Evolutionary conservation across 1,139 yeast genomes (phyloP).

Genomic region (Meyerozyma athensensis): DNA sequence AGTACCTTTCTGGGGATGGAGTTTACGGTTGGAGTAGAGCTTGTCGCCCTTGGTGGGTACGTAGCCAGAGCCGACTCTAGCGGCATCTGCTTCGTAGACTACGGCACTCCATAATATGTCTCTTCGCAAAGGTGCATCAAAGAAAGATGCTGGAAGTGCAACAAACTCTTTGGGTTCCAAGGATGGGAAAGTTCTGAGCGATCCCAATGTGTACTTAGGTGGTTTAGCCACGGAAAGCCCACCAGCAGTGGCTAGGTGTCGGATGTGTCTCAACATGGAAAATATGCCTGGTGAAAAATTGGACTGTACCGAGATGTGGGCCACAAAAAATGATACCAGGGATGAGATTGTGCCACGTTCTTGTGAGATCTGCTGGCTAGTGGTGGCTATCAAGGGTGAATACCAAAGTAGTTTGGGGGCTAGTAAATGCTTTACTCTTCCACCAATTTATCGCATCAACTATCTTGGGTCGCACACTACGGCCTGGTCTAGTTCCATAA

Average conservation of each 20-base stretch:
- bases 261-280: conserved; percentile 24
- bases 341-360: not conserved
- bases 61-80: conserved; percentile 84
- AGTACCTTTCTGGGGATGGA: conserved; percentile 86
- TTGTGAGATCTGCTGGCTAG: too few relatives aligned
- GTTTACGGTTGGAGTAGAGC: conserved; percentile 79
- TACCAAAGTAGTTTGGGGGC: too few relatives aligned
- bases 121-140: conserved; percentile 76
- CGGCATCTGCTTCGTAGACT: conserved; percentile 83
- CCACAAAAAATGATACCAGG: not conserved
- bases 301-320: not conserved
- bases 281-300: not conserved
- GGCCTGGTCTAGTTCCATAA: too few relatives aligned
- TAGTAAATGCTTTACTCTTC: too few relatives aligned
- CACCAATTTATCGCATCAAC: not conserved
- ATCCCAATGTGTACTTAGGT: conserved; percentile 74
- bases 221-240: conserved; percentile 34
- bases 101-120: conserved; percentile 94
- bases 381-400: too few relatives aligned
- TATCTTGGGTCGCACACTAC: not conserved
- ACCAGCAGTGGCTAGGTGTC: conserved; percentile 31
- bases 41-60: conserved; percentile 84
- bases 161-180: conserved; percentile 75
- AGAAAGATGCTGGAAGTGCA: conserved; percentile 66
- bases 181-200: conserved; percentile 81